Evolutionary conservation across 164 flowering plant species (phyloP).

Genomic region (Chimonanthus salicifolius): DNA sequence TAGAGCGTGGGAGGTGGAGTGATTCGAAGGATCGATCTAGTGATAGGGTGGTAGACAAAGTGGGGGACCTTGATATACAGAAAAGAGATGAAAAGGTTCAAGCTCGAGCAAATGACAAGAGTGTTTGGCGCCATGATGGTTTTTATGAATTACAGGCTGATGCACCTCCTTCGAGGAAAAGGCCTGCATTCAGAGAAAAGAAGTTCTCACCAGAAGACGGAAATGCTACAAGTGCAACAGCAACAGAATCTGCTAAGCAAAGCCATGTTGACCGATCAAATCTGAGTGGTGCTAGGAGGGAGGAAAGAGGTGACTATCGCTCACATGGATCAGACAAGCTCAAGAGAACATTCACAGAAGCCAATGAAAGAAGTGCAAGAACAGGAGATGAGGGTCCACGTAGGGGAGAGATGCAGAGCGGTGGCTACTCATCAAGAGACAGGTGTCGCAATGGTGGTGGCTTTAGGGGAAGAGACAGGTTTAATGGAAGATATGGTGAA

Average conservation of each 20-base stretch:
- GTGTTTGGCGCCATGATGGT: constrained; percentile 69
- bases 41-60: constrained; percentile 26
- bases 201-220: constrained; percentile 42
- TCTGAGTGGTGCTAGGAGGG: not conserved
- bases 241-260: constrained; percentile 20
- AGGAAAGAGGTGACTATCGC: constrained; percentile 4
- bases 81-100: constrained; percentile 39
- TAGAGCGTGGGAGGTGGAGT: constrained; percentile 58
- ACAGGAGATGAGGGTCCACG: constrained; percentile 24
- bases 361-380: constrained; percentile 6
- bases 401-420: constrained; percentile 30
- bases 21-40: constrained; percentile 37
- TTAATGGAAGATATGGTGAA: constrained; percentile 38
- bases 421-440: constrained; percentile 35
- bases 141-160: constrained; percentile 48
- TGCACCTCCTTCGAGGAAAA: constrained; percentile 49
- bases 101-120: constrained; percentile 27
- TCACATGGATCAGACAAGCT: constrained; percentile 28
- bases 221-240: constrained; percentile 24
- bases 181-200: constrained; percentile 88
- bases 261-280: constrained; percentile 2
- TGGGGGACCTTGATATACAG: constrained; percentile 16
- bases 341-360: constrained; percentile 27
- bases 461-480: constrained; percentile 48
- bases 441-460: constrained; percentile 34